Evolutionary conservation across 148 eudicot genomes (phyloP), one percentile per base, ranked within the genome.

Genomic region (Rhododendron simsii): DNA sequence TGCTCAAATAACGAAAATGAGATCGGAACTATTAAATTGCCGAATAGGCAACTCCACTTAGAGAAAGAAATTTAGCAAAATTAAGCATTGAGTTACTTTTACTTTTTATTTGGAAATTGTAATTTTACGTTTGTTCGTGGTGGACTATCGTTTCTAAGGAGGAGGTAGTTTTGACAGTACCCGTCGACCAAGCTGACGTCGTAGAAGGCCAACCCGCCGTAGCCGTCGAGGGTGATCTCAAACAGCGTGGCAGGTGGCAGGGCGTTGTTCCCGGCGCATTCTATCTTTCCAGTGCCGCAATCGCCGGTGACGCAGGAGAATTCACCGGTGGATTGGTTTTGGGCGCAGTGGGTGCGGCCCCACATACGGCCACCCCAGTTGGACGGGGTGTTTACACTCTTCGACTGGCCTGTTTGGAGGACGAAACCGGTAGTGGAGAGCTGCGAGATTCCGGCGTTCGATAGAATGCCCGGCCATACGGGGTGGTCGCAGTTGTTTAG

Each of bases 151-250:
- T 47, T 9, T 47, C 50, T 7, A 47, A 47, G 50, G 50, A 47
- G 88, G 65, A 2, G 20, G 69, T 63, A 65, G 73, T n/a, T 67
- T 10, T 3, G 28, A 26, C 33, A 26, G 33, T 95, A 95, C 35
- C 98, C 98, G 86, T 95, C 98, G 23, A 95, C 98, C 12, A 95
- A 90, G 88, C 98, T 95, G 28, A 95, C 96, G 59, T 95, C 98
- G 67, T 82, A 95, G 89, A 95, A 95, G 47, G 93, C 96, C 85
- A 89, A 76, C 14, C 95, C 95, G 30, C 84, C 88, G 41, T 50
- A 81, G 5, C 94, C 95, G 87, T 89, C 84, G 5, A 95, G 91
- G 0, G 93, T 93, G 88, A 95, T 92, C 83, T 95, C 98, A 0
- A 94, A 94, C 1, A 95, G 92, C 18, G 96, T 91, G 3, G 96